A percentile compares a stretch with the other conserved stretches of the same genome.
These are phyloP conservation scores for Aspergillus luchuensis DNA, from an alignment of 2,329 filamentous ascomycete genomes.

Conservation along the genomic window DNA sequence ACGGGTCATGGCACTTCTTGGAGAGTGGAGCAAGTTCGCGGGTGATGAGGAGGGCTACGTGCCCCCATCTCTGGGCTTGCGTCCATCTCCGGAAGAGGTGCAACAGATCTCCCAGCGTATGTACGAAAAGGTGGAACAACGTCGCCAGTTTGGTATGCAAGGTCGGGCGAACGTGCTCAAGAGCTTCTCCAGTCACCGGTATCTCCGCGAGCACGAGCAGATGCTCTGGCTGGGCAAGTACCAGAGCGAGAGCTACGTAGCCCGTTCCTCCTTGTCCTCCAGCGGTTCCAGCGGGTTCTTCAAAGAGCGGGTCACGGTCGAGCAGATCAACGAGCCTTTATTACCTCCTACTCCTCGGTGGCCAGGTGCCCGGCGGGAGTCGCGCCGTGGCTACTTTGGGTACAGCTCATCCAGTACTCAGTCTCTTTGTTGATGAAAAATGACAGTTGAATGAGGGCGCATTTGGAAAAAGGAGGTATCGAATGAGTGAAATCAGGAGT, in stretches of 20 bases:
- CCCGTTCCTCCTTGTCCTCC: constrained; percentile 9
- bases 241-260: constrained; percentile 19
- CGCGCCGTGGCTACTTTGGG: background rate
- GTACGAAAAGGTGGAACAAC: constrained; percentile 59
- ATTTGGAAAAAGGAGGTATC: background rate
- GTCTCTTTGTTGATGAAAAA: background rate
- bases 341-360: constrained; percentile 1
- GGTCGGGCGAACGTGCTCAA: constrained; percentile 60
- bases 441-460: background rate
- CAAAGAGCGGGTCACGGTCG: constrained; percentile 5
- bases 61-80: constrained; percentile 49
- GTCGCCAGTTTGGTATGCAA: constrained; percentile 60
- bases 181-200: constrained; percentile 59
- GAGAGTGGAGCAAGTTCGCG: constrained; percentile 61
- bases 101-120: constrained; percentile 58
- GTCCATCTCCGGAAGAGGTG: constrained; percentile 53
- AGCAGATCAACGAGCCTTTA: background rate
- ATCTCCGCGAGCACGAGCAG: constrained; percentile 63
- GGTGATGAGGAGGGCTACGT: constrained; percentile 47
- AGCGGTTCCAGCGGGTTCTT: constrained; percentile 10
- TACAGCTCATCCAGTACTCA: constrained; percentile 7
- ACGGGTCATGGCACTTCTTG: constrained; percentile 61
- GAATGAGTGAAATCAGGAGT: background rate
- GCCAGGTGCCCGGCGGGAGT: background rate
- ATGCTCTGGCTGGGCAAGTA: constrained; percentile 54